Evolutionary conservation across 177 flowering plant species (phyloP), one percentile per base, ranked within the genome.

Genomic region (Tripterygium wilfordii): DNA sequence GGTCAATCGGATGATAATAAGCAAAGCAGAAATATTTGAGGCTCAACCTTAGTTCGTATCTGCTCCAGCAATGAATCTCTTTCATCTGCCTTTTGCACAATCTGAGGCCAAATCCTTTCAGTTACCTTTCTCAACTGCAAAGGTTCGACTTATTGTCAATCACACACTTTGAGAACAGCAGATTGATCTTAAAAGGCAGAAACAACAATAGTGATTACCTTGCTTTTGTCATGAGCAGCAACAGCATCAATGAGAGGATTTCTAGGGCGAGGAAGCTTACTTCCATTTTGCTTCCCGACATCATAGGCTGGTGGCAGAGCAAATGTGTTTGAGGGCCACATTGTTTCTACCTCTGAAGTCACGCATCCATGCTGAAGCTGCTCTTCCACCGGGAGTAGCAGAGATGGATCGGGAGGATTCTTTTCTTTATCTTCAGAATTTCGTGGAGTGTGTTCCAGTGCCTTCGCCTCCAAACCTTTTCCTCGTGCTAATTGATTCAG

Each of bases 201-300:
- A n/a, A n/a, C n/a, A n/a, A n/a, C n/a, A n/a, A n/a, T n/a, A n/a
- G n/a, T n/a, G 15, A 39, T 53, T 67, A 88, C 96, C 70, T 54
- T 82, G 82, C 76, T 78, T 76, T 77, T 82, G 59, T 80, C 89
- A 57, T 66, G 85, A 42, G 88, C 82, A 53, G 67, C 83, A 64
- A 82, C 78, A 51, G 81, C 87, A 45, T 82, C 90, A 46, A 84
- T 68, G 27, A 88, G 82, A 58, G 89, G 92, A 58, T 64, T 76
- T 28, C 79, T 66, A 38, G 83, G 89, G 42, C 85, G 69, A 10
- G 79, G 76, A 30, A 68, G 46, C 67, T 76, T 75, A 42, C 18
- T 61, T 24, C 72, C 87, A 66, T 76, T 67, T 31, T 56, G 30
- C 45, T 56, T 61, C 48, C 47, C 66, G 42, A 47, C 72, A 56